phyloP scores from a whole-genome alignment of 805 yeast genomes.

The Schwanniomyces yamadae region DNA sequence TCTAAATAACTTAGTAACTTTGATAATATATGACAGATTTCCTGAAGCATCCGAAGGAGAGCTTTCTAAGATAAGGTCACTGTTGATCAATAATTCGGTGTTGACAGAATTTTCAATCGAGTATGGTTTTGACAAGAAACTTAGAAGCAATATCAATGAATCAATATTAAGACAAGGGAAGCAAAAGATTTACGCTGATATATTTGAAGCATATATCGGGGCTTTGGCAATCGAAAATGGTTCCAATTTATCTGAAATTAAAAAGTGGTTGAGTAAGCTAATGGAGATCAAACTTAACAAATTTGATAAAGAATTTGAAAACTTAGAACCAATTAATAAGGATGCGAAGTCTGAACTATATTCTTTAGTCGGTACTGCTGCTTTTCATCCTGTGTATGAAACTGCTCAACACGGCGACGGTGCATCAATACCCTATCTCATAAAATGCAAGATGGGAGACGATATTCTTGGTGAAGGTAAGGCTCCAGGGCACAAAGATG shows the following conservation, averaged over 20 bases:
- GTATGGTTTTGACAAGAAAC: slow-evolving; percentile 62
- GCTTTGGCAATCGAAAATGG: slow-evolving; percentile 66
- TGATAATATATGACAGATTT: slow-evolving; percentile 60
- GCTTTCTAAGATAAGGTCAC: slow-evolving; percentile 66
- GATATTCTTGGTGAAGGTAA: slow-evolving; percentile 71
- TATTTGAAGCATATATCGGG: slow-evolving; percentile 92
- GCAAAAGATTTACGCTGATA: slow-evolving; percentile 79
- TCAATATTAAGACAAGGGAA: slow-evolving; percentile 48
- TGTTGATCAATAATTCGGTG: slow-evolving; percentile 69
- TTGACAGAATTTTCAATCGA: slow-evolving; percentile 66
- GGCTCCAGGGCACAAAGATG: slow-evolving; percentile 69
- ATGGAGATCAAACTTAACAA: slow-evolving; percentile 45
- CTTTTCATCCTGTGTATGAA: slow-evolving; percentile 58
- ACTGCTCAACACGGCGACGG: slow-evolving; percentile 48
- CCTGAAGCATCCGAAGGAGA: slow-evolving; percentile 81
- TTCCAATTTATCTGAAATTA: slow-evolving; percentile 46
- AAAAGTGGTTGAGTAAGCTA: slow-evolving; percentile 55
- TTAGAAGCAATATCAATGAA: slow-evolving; percentile 52
- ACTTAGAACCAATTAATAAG: slow-evolving; percentile 44
- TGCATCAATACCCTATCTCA: slow-evolving; percentile 51
- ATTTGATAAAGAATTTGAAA: slow-evolving; percentile 31
- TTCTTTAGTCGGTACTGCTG: slow-evolving; percentile 74
- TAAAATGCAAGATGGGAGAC: slow-evolving; percentile 63
- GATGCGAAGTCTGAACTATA: slow-evolving; percentile 80
- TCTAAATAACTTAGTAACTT: slow-evolving; percentile 68